Evolutionary conservation across 2,329 filamentous ascomycete species (phyloP).

Genomic region (Didymella lethalis): DNA sequence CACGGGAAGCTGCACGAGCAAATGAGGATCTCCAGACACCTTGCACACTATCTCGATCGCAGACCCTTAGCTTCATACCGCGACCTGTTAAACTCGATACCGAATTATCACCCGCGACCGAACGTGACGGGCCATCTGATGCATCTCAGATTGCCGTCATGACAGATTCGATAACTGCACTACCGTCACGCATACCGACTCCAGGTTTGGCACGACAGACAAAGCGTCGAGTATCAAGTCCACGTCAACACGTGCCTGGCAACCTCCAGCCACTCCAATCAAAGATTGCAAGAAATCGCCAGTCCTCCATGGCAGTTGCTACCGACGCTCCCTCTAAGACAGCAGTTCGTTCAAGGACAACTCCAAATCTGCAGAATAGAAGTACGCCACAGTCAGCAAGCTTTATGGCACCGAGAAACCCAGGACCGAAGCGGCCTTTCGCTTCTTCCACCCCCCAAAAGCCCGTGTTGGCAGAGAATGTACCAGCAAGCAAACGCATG

Average conservation of each 20-base stretch:
- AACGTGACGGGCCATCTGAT: conserved; percentile 18
- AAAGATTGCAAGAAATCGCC: conserved; percentile 30
- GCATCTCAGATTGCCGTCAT: conserved; percentile 5
- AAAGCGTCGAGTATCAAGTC: conserved; percentile 34
- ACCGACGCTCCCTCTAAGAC: conserved; percentile 24
- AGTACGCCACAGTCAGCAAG: conserved; percentile 20
- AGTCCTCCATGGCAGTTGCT: conserved; percentile 21
- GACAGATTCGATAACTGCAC: conserved; percentile 16
- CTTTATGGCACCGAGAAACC: conserved; percentile 32
- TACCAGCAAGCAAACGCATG: conserved; percentile 27
- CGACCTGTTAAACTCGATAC: conserved; percentile 30
- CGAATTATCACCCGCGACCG: conserved; percentile 10
- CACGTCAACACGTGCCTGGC: conserved; percentile 34
- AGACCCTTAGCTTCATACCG: conserved; percentile 46
- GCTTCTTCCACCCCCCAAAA: conserved; percentile 21
- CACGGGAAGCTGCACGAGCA: neutral
- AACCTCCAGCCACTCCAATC: conserved; percentile 25
- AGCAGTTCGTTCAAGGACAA: conserved; percentile 41
- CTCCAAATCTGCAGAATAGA: conserved; percentile 38
- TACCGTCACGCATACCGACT: conserved; percentile 41
- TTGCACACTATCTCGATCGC: conserved; percentile 38
- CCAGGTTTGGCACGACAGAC: conserved; percentile 35
- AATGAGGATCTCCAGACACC: conserved; percentile 24
- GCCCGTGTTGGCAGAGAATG: conserved; percentile 32
- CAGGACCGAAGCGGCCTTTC: conserved; percentile 22